A percentile compares a stretch with the other conserved stretches of the same genome.
Evolutionary conservation across 1,284 basidiomycete genomes (phyloP).

Genomic region (Butyriboletus appendiculatus): DNA sequence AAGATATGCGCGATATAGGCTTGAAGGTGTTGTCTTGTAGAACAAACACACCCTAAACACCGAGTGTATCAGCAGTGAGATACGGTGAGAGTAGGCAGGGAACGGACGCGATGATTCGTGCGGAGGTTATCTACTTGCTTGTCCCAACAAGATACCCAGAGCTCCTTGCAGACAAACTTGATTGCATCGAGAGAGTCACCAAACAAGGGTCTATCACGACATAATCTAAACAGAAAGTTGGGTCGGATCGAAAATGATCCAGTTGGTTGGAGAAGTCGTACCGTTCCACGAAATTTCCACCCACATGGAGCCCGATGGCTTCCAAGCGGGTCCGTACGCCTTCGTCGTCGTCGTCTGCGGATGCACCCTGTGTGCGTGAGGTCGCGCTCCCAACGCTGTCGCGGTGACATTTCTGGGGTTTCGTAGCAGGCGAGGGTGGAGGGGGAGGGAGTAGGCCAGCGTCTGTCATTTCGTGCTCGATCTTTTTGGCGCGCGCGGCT

Average conservation of each 20-base stretch:
- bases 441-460: constrained; percentile 64
- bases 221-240: constrained; percentile 51
- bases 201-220: constrained; percentile 74
- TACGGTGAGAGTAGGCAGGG: not conserved
- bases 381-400: constrained; percentile 33
- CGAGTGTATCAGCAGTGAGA: not conserved
- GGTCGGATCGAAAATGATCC: not conserved
- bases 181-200: constrained; percentile 86
- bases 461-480: constrained; percentile 74
- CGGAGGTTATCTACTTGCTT: constrained; percentile 95
- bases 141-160: constrained; percentile 88
- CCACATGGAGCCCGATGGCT: constrained; percentile 84
- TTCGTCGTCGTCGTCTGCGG: constrained; percentile 62
- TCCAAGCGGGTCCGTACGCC: constrained; percentile 73
- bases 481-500: constrained; percentile 58
- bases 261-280: constrained; percentile 37
- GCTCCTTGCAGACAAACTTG: constrained; percentile 95
- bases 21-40: constrained; percentile 91
- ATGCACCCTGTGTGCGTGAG: constrained; percentile 16
- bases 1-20: constrained; percentile 78
- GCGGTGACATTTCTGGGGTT: constrained; percentile 44
- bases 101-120: constrained; percentile 85
- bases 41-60: constrained; percentile 83
- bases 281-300: constrained; percentile 85
- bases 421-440: constrained; percentile 37